Percentiles rank a stretch among this genome's conserved stretches.
Conservation (phyloP, 2,329 filamentous ascomycete species). For the Triangularia verruculosa region DNA sequence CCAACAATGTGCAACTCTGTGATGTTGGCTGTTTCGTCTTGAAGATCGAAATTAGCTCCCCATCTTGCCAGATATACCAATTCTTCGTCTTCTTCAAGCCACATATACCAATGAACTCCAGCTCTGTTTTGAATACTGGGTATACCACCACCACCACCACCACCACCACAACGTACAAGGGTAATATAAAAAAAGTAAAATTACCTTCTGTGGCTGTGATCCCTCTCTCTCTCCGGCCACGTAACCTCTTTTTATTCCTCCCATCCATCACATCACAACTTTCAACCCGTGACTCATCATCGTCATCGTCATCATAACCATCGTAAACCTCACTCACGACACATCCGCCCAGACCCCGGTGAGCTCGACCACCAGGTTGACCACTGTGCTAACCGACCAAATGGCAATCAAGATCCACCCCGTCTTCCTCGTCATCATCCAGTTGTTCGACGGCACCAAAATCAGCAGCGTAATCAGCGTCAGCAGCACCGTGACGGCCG, state of each 20-base stretch:
- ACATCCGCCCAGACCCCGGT: constrained; percentile 50
- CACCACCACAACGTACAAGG: neutral
- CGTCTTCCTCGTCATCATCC: constrained; percentile 79
- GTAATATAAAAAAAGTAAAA: neutral
- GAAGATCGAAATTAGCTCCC: neutral
- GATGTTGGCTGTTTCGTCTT: neutral
- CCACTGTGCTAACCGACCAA: constrained; percentile 75
- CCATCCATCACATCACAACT: neutral
- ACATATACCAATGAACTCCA: neutral
- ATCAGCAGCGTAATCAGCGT: constrained; percentile 77
- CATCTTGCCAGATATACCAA: neutral
- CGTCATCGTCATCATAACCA: neutral
- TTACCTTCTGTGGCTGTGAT: neutral
- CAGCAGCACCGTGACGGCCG: constrained; percentile 75
- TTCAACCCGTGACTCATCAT: neutral
- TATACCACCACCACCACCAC: neutral
- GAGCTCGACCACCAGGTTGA: constrained; percentile 80
- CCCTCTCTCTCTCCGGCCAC: neutral
- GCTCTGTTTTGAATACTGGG: neutral
- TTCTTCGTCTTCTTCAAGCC: neutral
- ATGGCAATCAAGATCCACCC: constrained; percentile 76
- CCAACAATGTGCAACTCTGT: neutral
- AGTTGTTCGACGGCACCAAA: constrained; percentile 78
- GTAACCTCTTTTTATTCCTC: neutral
- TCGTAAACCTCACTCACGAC: constrained; percentile 21